Percentiles rank a stretch among this genome's conserved stretches.
phyloP scores from a whole-genome alignment of 176 grass and related monocot species.

The Melocanna baccifera region DNA sequence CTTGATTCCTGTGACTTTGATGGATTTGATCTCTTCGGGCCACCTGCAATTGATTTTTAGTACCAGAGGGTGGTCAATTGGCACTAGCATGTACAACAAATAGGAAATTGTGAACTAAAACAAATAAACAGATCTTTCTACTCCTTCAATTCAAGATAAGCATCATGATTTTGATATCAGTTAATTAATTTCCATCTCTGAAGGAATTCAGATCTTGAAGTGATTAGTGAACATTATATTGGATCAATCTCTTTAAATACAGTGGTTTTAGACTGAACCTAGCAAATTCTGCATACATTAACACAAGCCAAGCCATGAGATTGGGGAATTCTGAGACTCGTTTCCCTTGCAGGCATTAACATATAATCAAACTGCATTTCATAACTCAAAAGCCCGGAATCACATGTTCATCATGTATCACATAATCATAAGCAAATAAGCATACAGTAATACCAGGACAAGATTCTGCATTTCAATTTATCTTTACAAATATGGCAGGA shows the following conservation, averaged over 20 bases:
- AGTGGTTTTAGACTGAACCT: background rate
- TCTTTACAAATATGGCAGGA: background rate
- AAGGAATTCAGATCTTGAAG: background rate
- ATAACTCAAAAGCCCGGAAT: background rate
- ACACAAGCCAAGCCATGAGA: background rate
- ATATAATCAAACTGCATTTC: background rate
- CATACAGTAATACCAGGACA: background rate
- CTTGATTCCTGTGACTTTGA: conserved; percentile 43
- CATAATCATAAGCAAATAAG: background rate
- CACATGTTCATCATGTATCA: background rate
- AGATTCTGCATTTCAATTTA: background rate
- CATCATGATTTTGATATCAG: background rate
- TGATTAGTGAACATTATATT: background rate
- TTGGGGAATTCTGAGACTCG: background rate
- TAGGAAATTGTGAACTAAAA: background rate
- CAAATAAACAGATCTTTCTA: background rate
- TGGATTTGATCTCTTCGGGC: conserved; percentile 43
- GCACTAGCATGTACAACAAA: conserved; percentile 6
- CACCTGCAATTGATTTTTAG: conserved; percentile 37
- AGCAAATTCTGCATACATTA: background rate
- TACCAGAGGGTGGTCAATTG: background rate
- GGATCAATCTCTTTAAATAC: background rate
- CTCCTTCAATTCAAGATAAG: background rate
- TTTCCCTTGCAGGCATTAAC: background rate
- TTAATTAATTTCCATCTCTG: background rate